phyloP scores from a whole-genome alignment of 2,329 filamentous ascomycete species.

The Monilinia fructigena region DNA sequence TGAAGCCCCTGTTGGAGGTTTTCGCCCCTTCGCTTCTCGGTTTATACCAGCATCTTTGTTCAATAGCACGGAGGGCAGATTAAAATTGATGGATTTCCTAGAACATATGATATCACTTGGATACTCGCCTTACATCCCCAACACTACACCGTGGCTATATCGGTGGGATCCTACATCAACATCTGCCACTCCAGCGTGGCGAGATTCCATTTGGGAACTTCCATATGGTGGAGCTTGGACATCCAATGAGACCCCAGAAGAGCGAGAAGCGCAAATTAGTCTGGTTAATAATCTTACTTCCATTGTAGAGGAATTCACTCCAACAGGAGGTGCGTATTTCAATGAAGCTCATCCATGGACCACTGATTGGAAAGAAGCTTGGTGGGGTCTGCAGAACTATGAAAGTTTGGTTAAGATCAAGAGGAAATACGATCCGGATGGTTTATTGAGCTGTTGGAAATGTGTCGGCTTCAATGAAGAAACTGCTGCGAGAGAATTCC shows the following conservation, averaged over 20 bases:
- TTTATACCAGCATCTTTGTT: constrained; percentile 26
- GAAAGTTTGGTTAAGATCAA: constrained; percentile 28
- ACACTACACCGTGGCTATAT: constrained; percentile 27
- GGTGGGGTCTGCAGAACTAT: constrained; percentile 29
- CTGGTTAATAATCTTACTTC: constrained; percentile 9
- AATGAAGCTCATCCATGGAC: constrained; percentile 30
- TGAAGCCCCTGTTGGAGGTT: constrained; percentile 22
- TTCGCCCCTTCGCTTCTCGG: constrained; percentile 20
- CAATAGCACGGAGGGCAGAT: constrained; percentile 15
- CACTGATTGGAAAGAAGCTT: constrained; percentile 27
- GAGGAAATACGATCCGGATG: constrained; percentile 30
- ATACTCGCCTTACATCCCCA: constrained; percentile 26
- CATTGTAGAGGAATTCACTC: constrained; percentile 20
- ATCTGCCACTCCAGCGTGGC: constrained; percentile 28
- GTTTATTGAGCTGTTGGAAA: constrained; percentile 30
- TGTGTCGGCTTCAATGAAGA: constrained; percentile 29
- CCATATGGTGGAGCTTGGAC: constrained; percentile 13
- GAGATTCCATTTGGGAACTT: constrained; percentile 26
- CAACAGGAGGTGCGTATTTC: constrained; percentile 27
- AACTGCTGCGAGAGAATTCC: constrained; percentile 20
- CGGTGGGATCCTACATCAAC: constrained; percentile 25
- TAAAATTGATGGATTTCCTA: constrained; percentile 23
- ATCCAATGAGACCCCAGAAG: constrained; percentile 23
- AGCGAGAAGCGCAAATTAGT: constrained; percentile 13
- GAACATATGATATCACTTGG: constrained; percentile 23